Evolutionary conservation across 78 protist species (phyloP), one percentile per base, ranked within the genome.

Genomic region (Dictyostelium capitatum): DNA sequence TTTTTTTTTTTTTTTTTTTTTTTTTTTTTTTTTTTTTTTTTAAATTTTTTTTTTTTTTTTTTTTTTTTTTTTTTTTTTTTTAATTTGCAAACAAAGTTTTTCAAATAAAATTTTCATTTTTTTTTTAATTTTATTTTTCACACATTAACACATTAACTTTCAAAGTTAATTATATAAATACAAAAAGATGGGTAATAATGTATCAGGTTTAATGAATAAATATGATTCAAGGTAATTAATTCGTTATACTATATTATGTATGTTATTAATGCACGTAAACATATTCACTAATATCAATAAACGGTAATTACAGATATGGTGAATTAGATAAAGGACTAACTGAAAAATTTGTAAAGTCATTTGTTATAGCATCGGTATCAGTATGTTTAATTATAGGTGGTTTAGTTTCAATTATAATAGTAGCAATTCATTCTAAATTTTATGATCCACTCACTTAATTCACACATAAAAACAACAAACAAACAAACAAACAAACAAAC

Each of bases 131-230:
- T n/a, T n/a, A n/a, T n/a, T n/a, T n/a, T n/a, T n/a, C n/a, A 37
- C 43, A 37, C 43, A 37, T n/a, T n/a, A n/a, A n/a, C 43, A 37
- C 43, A 37, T 3, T 37, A 37, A 37, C 43, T 62, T 28, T 64
- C 2, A 67, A 15, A 32, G 28, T 20, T n/a, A 11, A 46, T 46
- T 46, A 73, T 47, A 75, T 2, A 32, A 50, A 48, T 48, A 48
- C 17, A 9, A 75, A n/a, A 74, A 73, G 43, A 87, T 87, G 93
- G 93, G 93, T 41, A 87, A 87, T 77, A 51, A 77, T 32, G 93
- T 87, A 9, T 46, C 80, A 59, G n/a, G 78, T 65, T 37, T 87
- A 51, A 75, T 87, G 41, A 82, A 87, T 77, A 87, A 77, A 87
- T 87, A 87, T 51, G 81, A 87, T 78, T 41, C 74, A 59, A 87